Evolutionary conservation across 2,329 filamentous ascomycete genomes (phyloP).

Genomic region (Xylogone sp.): DNA sequence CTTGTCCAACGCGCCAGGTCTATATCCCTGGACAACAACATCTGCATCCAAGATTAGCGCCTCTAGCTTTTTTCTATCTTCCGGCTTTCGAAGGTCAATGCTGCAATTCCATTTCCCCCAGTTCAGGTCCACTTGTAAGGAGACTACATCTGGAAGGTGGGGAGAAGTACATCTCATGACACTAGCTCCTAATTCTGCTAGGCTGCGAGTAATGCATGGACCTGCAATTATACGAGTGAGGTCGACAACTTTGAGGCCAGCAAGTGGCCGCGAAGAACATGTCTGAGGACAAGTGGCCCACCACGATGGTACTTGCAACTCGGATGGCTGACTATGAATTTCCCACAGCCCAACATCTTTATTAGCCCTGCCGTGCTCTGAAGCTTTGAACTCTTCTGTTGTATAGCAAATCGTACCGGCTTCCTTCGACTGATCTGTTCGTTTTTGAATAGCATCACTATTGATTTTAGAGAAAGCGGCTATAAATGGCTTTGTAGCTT

Average conservation of each 20-base stretch:
- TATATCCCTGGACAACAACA: conserved; percentile 50
- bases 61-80: conserved; percentile 34
- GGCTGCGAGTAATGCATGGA: conserved; percentile 33
- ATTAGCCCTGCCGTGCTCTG: conserved; percentile 36
- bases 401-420: conserved; percentile 3
- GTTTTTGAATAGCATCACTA: not conserved
- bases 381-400: conserved; percentile 18
- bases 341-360: conserved; percentile 35
- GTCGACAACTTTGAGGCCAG: conserved; percentile 28
- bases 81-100: conserved; percentile 40
- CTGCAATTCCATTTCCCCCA: conserved; percentile 40
- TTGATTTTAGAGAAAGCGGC: not conserved
- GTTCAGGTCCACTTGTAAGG: conserved; percentile 31
- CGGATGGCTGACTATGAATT: conserved; percentile 20
- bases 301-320: not conserved
- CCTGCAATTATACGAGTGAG: conserved; percentile 39
- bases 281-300: not conserved
- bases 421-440: not conserved
- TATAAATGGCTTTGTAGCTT: conserved; percentile 28
- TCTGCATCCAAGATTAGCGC: conserved; percentile 44
- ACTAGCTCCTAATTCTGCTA: conserved; percentile 40
- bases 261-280: not conserved
- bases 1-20: conserved; percentile 36
- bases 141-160: conserved; percentile 33
- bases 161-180: conserved; percentile 41